Evolutionary conservation across 768 basidiomycete genomes (phyloP).

Genomic region (Crassisporium funariophilum): DNA sequence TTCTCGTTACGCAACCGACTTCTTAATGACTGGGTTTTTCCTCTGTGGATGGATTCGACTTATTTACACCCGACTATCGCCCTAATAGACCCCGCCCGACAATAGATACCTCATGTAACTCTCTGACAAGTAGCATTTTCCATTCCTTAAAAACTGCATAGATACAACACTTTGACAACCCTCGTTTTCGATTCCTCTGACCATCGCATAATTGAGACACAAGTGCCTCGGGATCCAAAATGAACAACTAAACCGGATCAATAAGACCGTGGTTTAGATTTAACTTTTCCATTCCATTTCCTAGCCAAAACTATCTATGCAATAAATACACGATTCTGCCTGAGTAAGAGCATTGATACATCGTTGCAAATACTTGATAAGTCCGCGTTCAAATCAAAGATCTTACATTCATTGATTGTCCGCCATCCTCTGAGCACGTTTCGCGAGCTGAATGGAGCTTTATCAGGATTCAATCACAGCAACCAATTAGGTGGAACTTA

Average conservation of each 20-base stretch:
- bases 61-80: too few species aligned
- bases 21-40: conserved; percentile 13
- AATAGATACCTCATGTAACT: conserved; percentile 6
- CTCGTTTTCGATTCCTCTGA: neutral
- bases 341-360: neutral
- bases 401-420: conserved; percentile 39
- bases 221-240: too few species aligned
- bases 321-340: neutral
- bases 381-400: neutral
- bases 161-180: neutral
- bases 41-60: conserved; percentile 8
- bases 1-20: conserved; percentile 38
- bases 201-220: neutral
- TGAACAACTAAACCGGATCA: too few species aligned
- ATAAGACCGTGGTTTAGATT: too few species aligned
- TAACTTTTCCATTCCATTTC: neutral
- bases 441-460: conserved; percentile 59
- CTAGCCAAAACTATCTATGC: neutral
- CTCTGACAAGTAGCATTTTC: neutral
- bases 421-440: conserved; percentile 67
- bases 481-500: conserved; percentile 40
- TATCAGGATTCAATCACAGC: conserved; percentile 6
- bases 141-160: too few species aligned
- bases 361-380: neutral
- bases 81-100: neutral